A percentile compares a stretch with the other conserved stretches of the same genome.
Conservation (phyloP, 1,139 yeast genomes). For the Suhomyces bribrorum region DNA sequence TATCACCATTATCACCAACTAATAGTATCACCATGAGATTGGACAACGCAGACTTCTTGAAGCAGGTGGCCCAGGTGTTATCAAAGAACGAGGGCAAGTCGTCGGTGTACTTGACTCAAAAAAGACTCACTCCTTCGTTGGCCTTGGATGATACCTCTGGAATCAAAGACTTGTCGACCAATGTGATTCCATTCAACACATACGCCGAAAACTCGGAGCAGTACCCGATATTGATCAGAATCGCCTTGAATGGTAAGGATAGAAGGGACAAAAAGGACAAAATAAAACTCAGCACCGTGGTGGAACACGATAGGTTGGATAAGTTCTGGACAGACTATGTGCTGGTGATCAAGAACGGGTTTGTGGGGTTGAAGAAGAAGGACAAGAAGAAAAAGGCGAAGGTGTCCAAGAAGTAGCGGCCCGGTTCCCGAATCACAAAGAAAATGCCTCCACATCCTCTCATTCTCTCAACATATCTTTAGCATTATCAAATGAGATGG, state of each 20-base stretch:
- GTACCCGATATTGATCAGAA: constrained; percentile 55
- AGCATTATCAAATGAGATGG: too few relatives aligned
- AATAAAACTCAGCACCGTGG: constrained; percentile 63
- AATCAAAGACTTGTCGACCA: constrained; percentile 38
- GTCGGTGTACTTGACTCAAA: constrained; percentile 47
- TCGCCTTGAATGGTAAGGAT: constrained; percentile 56
- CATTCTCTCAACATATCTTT: too few relatives aligned
- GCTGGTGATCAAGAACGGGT: constrained; percentile 61
- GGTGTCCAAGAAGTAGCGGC: constrained; percentile 22
- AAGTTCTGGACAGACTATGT: constrained; percentile 72
- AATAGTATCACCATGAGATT: constrained; percentile 21
- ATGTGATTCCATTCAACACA: constrained; percentile 30
- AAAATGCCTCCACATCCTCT: neutral
- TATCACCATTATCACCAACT: neutral
- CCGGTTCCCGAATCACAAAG: constrained; percentile 1
- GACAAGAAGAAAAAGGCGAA: constrained; percentile 56
- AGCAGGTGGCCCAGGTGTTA: constrained; percentile 31
- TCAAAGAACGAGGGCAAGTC: constrained; percentile 38
- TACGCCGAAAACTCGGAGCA: constrained; percentile 18
- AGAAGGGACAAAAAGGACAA: constrained; percentile 43
- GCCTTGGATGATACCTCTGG: constrained; percentile 20
- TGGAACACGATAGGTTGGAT: constrained; percentile 56
- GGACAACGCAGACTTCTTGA: constrained; percentile 40
- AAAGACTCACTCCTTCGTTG: constrained; percentile 35
- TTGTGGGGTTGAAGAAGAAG: constrained; percentile 61